Base-by-base conservation (phyloP, 768 basidiomycete species). In the Mycena sanguinolenta region DNA sequence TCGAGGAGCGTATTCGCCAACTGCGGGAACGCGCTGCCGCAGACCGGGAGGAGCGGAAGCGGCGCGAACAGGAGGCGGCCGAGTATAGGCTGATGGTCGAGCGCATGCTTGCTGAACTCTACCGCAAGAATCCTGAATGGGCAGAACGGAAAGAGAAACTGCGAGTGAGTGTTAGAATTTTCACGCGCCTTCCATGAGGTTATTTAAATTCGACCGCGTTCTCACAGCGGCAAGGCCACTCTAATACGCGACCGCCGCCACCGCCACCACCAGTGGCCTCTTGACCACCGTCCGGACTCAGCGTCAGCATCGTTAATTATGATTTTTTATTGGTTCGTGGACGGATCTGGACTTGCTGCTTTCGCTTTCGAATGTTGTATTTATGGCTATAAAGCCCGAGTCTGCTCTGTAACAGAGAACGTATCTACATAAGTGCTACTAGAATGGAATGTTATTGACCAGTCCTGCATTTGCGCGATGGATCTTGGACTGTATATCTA, bases 91-190 rank as follows among this genome's bases (percentile, higher is more conserved):
- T 79, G 54, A 80, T 90, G 76, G 85, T 87, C 3, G 83, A 87
- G 46, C 85, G 88, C 49, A 84, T 91, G 75, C 81, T 91, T 55
- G 82, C 86, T 46, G 87, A 88, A 46, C 82, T 92, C 66, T 82
- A 87, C 65, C 81, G 84, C 46, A 77, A 82, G 63, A 89, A 87
- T 73, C 91, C 91, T 42, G 91, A 91, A 68, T 90, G 91, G 87
- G 85, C 88, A 69, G 83, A 82, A 25, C 85, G 91, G 62, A 84
- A 84, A 76, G 83, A 84, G 74, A 85, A 85, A 63, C 84, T 84
- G 4, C 81, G 85, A 82, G 91, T 90, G 70, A 67, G 82, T 74
- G n/a, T n/a, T n/a, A n/a, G n/a, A n/a, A n/a, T 30, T n/a, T 49
- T 21, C 21, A 5, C n/a, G 63, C 62, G 23, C 58, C 63, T 21